These are phyloP conservation scores for Gautieria morchelliformis DNA, from an alignment of 768 basidiomycete genomes.

Conservation along the genomic window DNA sequence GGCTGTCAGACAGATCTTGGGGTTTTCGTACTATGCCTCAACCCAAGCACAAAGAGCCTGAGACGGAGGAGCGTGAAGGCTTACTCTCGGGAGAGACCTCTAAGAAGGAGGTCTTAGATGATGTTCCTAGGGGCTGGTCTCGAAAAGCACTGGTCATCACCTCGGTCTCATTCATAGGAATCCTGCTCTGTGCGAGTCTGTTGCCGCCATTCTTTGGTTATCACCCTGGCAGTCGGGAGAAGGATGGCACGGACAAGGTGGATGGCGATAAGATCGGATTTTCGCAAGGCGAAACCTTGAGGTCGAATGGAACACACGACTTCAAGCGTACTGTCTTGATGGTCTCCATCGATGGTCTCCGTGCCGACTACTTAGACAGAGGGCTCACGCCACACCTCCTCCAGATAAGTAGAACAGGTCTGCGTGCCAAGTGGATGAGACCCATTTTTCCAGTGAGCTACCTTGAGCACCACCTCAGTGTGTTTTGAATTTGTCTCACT, in stretches of 20 bases:
- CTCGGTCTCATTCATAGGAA: neutral
- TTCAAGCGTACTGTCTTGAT: conserved; percentile 76
- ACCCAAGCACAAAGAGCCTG: neutral
- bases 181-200: neutral
- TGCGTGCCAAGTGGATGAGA: conserved; percentile 81
- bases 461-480: neutral
- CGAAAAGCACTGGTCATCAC: neutral
- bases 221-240: neutral
- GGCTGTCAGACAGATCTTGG: neutral
- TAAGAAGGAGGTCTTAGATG: neutral
- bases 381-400: conserved; percentile 79
- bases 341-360: conserved; percentile 80
- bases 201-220: neutral
- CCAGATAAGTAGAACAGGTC: conserved; percentile 68
- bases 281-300: conserved; percentile 16
- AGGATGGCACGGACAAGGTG: neutral
- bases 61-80: conserved; percentile 5
- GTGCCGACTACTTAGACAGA: conserved; percentile 84
- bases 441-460: conserved; percentile 76
- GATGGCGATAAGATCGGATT: neutral
- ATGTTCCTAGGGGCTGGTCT: neutral
- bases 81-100: neutral
- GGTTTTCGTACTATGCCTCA: neutral
- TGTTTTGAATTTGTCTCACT: too few species aligned
- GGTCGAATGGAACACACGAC: conserved; percentile 75